These are phyloP conservation scores for Styphnolobium japonicum DNA, from an alignment of 306 rosid genomes.

Conservation along the genomic window DNA sequence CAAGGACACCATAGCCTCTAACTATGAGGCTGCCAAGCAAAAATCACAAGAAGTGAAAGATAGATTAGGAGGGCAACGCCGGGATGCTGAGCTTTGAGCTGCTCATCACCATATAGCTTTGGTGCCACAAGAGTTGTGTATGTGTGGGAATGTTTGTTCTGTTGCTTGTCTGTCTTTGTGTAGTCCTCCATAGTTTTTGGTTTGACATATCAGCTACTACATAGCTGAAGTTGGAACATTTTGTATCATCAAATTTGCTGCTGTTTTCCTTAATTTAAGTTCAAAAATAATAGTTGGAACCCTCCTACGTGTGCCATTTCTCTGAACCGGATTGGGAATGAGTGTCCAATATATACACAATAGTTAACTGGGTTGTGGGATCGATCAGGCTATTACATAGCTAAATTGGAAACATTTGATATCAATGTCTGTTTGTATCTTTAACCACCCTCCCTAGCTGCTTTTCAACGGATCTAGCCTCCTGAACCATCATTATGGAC, in stretches of 20 bases:
- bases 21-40: constrained; percentile 36
- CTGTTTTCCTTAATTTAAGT: neutral
- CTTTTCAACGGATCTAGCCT: too few relatives aligned
- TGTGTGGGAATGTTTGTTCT: neutral
- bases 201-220: neutral
- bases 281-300: neutral
- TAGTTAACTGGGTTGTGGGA: neutral
- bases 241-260: neutral
- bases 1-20: constrained; percentile 30
- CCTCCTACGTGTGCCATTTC: neutral
- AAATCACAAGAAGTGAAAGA: constrained; percentile 38
- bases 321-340: neutral
- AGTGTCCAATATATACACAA: neutral
- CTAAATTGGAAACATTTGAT: neutral
- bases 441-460: neutral
- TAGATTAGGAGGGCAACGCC: constrained; percentile 13
- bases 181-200: neutral
- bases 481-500: too few relatives aligned
- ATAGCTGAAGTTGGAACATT: neutral
- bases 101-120: neutral
- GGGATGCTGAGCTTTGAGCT: constrained; percentile 62
- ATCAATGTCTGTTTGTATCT: neutral
- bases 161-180: neutral
- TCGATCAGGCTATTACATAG: neutral
- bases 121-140: neutral